phyloP scores from a whole-genome alignment of 345 rosid genomes.

The Hevea brasiliensis region DNA sequence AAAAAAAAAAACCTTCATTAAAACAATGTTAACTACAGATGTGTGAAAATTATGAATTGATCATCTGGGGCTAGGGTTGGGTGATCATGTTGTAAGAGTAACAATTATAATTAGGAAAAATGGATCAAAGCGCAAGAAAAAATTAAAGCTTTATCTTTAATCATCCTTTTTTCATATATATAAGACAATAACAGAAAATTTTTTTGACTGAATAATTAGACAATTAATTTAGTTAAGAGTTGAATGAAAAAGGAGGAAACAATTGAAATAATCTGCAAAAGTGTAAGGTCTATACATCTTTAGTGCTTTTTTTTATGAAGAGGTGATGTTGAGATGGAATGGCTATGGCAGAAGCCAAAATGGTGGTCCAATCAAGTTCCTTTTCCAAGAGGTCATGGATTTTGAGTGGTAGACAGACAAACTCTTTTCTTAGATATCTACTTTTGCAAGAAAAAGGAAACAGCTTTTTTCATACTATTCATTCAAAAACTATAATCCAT shows the following conservation, averaged over 20 bases:
- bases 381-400: conserved; percentile 34
- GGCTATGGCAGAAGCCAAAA: conserved; percentile 17
- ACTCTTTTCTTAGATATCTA: conserved; percentile 42
- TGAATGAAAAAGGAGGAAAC: conserved; percentile 24
- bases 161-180: too few relatives aligned
- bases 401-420: conserved; percentile 44
- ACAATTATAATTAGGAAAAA: too few relatives aligned
- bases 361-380: conserved; percentile 46
- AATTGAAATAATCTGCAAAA: conserved; percentile 28
- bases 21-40: too few relatives aligned
- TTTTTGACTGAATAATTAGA: conserved; percentile 15
- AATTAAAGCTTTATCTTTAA: too few relatives aligned
- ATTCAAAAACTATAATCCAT: neutral
- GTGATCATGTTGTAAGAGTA: too few relatives aligned
- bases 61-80: too few relatives aligned
- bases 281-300: conserved; percentile 17
- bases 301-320: conserved; percentile 31
- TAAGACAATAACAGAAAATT: conserved; percentile 23
- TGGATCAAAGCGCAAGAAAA: too few relatives aligned
- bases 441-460: conserved; percentile 24
- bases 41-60: too few relatives aligned
- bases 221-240: conserved; percentile 16
- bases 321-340: too few relatives aligned
- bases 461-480: conserved; percentile 25
- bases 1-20: too few relatives aligned